Percentiles rank a stretch among this genome's conserved stretches.
These are phyloP conservation scores for Septoria linicola DNA, from an alignment of 2,329 filamentous ascomycete species.

Conservation along the genomic window DNA sequence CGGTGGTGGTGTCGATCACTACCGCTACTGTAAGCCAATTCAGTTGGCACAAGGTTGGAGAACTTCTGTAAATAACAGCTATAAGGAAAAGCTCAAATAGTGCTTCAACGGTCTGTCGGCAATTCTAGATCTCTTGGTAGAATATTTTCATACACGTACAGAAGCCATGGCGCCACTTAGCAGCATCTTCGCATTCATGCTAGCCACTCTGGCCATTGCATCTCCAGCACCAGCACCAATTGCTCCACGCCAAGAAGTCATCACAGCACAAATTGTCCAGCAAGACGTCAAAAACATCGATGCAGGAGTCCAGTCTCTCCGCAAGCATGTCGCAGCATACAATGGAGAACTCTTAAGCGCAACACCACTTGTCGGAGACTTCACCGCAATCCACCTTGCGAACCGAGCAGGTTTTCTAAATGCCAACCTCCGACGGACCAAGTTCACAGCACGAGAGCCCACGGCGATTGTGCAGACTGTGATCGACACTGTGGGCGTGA, in stretches of 20 bases:
- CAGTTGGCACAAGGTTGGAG: not conserved
- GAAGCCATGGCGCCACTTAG: conserved; percentile 1
- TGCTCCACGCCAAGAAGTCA: conserved; percentile 16
- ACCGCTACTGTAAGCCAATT: not conserved
- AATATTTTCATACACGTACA: no score
- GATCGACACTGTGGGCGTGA: conserved; percentile 23
- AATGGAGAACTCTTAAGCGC: conserved; percentile 16
- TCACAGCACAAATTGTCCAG: conserved; percentile 25
- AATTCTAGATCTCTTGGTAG: no score
- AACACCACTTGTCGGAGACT: conserved; percentile 20
- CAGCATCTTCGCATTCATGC: conserved; percentile 1
- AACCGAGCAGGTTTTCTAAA: conserved; percentile 29
- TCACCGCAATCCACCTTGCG: conserved; percentile 26
- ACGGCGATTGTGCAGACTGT: conserved; percentile 25
- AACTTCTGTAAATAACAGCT: no score
- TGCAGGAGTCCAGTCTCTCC: conserved; percentile 22
- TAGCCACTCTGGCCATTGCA: conserved; percentile 12
- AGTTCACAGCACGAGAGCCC: conserved; percentile 23
- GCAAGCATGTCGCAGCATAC: conserved; percentile 20
- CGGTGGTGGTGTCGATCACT: not conserved
- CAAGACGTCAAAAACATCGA: conserved; percentile 27
- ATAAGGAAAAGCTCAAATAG: conserved; percentile 2
- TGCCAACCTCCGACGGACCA: conserved; percentile 22
- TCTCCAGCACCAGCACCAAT: conserved; percentile 6
- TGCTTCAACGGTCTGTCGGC: no score